Evolutionary conservation across 305 asterid species (phyloP).

Genomic region (Lippia alba): DNA sequence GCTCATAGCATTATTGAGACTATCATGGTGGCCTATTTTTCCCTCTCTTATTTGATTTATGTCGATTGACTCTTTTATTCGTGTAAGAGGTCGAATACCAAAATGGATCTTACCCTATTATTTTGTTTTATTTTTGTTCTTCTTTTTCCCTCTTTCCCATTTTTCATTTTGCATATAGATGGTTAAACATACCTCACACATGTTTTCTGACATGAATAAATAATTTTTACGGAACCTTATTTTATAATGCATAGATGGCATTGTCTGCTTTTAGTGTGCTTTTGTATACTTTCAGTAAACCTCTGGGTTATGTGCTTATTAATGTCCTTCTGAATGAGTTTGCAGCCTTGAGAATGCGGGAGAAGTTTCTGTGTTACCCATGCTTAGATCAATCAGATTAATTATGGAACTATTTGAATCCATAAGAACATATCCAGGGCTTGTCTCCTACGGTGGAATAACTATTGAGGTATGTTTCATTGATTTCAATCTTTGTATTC

Average conservation of each 20-base stretch:
- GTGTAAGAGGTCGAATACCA: neutral
- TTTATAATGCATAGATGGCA: neutral
- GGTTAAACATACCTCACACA: constrained; percentile 10
- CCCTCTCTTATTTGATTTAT: neutral
- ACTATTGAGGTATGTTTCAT: constrained; percentile 56
- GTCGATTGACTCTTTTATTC: neutral
- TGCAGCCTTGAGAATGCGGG: constrained; percentile 96
- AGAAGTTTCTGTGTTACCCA: constrained; percentile 79
- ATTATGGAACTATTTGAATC: constrained; percentile 64
- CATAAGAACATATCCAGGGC: constrained; percentile 43
- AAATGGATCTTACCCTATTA: too few species aligned
- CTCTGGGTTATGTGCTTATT: constrained; percentile 31
- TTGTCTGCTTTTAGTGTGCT: constrained; percentile 11
- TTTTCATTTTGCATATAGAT: constrained; percentile 6
- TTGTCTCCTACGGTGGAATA: constrained; percentile 54
- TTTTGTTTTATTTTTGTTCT: neutral
- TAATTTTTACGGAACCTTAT: neutral
- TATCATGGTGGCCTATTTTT: neutral
- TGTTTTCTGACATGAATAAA: constrained; percentile 9
- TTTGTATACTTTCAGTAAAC: neutral
- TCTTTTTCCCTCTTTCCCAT: neutral
- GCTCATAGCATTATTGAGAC: neutral
- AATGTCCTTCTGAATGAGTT: constrained; percentile 32
- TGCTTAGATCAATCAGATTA: constrained; percentile 87
- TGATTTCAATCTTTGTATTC: constrained; percentile 24